Evolutionary conservation across 2,329 filamentous ascomycete genomes (phyloP), one percentile per base, ranked within the genome.

Genomic region (Lecanicillium sp.): DNA sequence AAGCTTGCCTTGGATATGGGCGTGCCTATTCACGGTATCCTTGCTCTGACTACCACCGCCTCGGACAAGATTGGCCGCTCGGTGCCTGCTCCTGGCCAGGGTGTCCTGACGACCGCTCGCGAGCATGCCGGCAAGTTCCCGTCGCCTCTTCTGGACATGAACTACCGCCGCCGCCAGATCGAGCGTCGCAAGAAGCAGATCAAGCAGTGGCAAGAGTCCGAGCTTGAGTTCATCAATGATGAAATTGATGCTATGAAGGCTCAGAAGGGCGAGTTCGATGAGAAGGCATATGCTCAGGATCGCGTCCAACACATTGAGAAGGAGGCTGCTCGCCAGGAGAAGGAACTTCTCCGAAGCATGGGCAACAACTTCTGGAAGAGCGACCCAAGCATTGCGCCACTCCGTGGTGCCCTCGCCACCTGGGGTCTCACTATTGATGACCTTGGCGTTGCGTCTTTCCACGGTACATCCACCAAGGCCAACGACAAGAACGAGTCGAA

Each of bases 401-500:
- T 98, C 31, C 89, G 92, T 60, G 92, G 92, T 65, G 88, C 92
- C 42, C 78, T 98, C 47, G 94, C 92, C 36, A 97, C 90, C 10
- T 98, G 92, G 92, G 92, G 90, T 59, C 82, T 98, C 40, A 97
- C 92, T 11, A 87, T 98, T 49, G 92, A 98, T 56, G 92, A 98
- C 55, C 79, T 98, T 27, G 84, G 75, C 51, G 88, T 98, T 46
- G 90, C 92, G 13, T 97, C 92, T 12, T 97, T 97, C 86, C 92
- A 98, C 71, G 92, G 92, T 55, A 98, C 92, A 29, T 97, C 92
- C 1, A 98, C 92, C 49, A 88, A 94, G 59, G 92, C 92, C 51
- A 98, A 98, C 64, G 92, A 98, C 72, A 97, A 97, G 81, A 98
- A 98, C 66, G 92, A 98, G 64, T 97, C 92, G 14, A 89, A 89